Percentiles rank a stretch among this genome's conserved stretches.
phyloP scores from a whole-genome alignment of 2,329 filamentous ascomycete species.

The Pseudogymnoascus sp. region DNA sequence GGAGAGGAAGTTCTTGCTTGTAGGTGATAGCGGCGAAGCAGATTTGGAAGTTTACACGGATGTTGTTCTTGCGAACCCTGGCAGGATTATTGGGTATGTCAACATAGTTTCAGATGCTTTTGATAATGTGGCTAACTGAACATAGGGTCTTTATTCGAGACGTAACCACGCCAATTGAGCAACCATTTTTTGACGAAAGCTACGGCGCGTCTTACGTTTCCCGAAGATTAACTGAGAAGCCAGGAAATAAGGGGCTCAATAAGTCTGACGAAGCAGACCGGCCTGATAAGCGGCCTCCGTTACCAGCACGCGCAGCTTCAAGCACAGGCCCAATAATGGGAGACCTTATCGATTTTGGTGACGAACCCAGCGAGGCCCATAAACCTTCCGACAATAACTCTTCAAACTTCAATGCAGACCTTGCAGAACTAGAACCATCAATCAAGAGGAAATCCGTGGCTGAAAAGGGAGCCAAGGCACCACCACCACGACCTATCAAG shows the following conservation, averaged over 20 bases:
- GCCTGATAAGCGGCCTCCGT: constrained; percentile 20
- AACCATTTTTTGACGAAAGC: constrained; percentile 64
- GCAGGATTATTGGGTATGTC: constrained; percentile 55
- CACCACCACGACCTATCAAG: constrained; percentile 51
- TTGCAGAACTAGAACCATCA: constrained; percentile 22
- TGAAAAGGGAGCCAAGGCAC: constrained; percentile 22
- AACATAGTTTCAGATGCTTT: constrained; percentile 22
- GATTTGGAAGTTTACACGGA: constrained; percentile 97
- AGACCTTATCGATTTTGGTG: constrained; percentile 53
- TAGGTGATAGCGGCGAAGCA: constrained; percentile 93
- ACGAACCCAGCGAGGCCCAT: constrained; percentile 39
- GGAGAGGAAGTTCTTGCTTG: constrained; percentile 76
- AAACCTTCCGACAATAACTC: constrained; percentile 26
- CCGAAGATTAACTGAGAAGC: constrained; percentile 18
- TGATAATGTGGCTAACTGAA: not conserved
- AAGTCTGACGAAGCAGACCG: constrained; percentile 2
- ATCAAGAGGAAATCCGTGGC: constrained; percentile 24
- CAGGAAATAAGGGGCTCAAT: constrained; percentile 11
- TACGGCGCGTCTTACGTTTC: constrained; percentile 29
- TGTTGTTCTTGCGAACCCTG: constrained; percentile 74
- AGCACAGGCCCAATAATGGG: constrained; percentile 37
- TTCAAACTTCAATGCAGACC: constrained; percentile 23
- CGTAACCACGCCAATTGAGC: constrained; percentile 70
- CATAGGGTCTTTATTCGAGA: constrained; percentile 76
- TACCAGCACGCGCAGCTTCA: constrained; percentile 25